These are phyloP conservation scores for Candida krabiensis DNA, from an alignment of 805 yeast genomes.

Conservation along the genomic window DNA sequence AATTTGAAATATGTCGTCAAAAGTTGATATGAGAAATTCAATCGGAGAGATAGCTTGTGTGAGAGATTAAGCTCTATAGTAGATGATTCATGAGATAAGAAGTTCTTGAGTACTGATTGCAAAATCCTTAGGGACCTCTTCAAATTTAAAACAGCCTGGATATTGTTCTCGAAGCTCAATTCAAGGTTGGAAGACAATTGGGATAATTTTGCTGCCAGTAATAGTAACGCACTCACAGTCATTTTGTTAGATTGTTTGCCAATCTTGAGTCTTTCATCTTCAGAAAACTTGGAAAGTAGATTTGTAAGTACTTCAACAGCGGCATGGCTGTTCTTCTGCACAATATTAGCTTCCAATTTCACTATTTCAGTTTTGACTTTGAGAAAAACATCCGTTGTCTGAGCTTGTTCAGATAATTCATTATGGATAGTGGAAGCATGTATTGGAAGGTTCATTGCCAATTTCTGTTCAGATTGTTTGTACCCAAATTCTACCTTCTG, in stretches of 20 bases:
- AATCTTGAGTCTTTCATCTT: constrained; percentile 34
- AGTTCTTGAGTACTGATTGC: constrained; percentile 51
- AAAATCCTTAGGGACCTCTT: constrained; percentile 52
- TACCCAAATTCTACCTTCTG: constrained; percentile 3
- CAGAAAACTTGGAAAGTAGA: constrained; percentile 24
- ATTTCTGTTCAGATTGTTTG: constrained; percentile 3
- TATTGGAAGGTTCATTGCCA: constrained; percentile 9
- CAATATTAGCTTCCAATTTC: constrained; percentile 33
- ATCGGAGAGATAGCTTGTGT: constrained; percentile 28
- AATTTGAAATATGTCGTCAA: constrained; percentile 39
- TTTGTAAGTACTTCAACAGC: constrained; percentile 29
- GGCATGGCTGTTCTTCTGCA: constrained; percentile 17
- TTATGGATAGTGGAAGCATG: constrained; percentile 4
- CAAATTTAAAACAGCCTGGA: constrained; percentile 37
- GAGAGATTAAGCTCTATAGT: constrained; percentile 20
- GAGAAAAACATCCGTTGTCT: constrained; percentile 24
- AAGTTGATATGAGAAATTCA: constrained; percentile 36
- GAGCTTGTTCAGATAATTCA: constrained; percentile 4
- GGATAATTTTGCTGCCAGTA: constrained; percentile 38
- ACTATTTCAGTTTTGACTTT: constrained; percentile 20
- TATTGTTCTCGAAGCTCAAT: constrained; percentile 17
- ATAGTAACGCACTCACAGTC: constrained; percentile 17
- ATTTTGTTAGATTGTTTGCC: constrained; percentile 20
- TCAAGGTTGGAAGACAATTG: constrained; percentile 30
- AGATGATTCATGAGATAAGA: constrained; percentile 17